A percentile compares a stretch with the other conserved stretches of the same genome.
These are phyloP conservation scores for Diaporthe nobilis DNA, from an alignment of 2,329 filamentous ascomycete genomes.

Conservation along the genomic window DNA sequence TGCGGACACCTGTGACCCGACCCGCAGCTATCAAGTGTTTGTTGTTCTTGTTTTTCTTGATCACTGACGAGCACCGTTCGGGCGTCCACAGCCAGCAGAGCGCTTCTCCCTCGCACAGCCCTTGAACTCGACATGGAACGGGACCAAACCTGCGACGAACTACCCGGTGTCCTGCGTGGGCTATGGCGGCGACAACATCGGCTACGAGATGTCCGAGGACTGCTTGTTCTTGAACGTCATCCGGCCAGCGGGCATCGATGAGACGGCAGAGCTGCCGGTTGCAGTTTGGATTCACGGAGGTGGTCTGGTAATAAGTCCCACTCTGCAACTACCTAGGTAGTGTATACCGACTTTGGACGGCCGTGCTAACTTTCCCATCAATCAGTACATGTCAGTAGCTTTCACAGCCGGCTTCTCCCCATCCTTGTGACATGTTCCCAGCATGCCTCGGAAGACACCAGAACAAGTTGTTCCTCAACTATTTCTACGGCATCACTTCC, in stretches of 20 bases:
- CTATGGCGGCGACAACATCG: constrained; percentile 57
- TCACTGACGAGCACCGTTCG: constrained; percentile 54
- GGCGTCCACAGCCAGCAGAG: constrained; percentile 33
- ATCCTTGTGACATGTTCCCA: neutral
- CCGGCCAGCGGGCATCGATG: constrained; percentile 61
- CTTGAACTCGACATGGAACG: constrained; percentile 61
- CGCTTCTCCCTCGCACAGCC: constrained; percentile 67
- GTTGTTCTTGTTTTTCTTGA: constrained; percentile 48
- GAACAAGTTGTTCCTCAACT: neutral
- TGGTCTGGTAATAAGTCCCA: constrained; percentile 42
- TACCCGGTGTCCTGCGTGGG: constrained; percentile 65
- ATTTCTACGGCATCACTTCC: neutral
- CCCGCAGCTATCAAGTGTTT: neutral
- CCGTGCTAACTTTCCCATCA: neutral
- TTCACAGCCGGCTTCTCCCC: neutral
- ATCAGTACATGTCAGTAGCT: constrained; percentile 25
- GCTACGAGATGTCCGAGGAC: constrained; percentile 60
- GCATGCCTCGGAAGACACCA: neutral
- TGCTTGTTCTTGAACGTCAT: constrained; percentile 73
- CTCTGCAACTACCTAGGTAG: neutral
- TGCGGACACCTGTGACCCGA: constrained; percentile 60
- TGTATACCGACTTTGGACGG: neutral
- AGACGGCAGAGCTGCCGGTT: constrained; percentile 63
- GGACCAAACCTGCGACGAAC: constrained; percentile 57
- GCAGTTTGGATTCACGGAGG: constrained; percentile 71